Conservation (phyloP, 108 stramenopile genomes). For the Thalassiosira profunda region DNA sequence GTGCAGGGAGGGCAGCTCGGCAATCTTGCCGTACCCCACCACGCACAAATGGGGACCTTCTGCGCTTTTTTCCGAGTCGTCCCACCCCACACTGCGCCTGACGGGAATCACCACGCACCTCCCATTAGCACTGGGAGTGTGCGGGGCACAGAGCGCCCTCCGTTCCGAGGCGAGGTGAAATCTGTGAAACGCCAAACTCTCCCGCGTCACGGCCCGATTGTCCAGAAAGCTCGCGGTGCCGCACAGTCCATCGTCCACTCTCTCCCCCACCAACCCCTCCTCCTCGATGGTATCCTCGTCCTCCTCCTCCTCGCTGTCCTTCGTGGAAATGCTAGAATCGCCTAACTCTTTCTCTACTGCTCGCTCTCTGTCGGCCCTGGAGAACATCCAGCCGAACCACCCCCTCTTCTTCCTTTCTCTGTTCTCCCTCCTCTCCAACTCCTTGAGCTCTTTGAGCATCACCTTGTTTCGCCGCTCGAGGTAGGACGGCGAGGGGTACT, state of each 20-base stretch:
- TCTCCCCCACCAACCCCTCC: too few species aligned
- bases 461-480: constrained; percentile 8
- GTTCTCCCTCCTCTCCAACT: constrained; percentile 3
- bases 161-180: constrained; percentile 47
- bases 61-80: not conserved
- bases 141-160: constrained; percentile 8
- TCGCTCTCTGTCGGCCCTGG: constrained; percentile 1
- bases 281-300: not conserved
- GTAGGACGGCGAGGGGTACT: constrained; percentile 26
- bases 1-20: constrained; percentile 14
- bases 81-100: constrained; percentile 12
- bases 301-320: not conserved
- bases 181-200: constrained; percentile 32
- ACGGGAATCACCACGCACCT: constrained; percentile 25
- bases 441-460: not conserved
- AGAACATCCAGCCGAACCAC: constrained; percentile 27
- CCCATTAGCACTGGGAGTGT: not conserved
- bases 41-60: constrained; percentile 11
- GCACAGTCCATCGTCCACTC: constrained; percentile 11
- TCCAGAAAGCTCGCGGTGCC: not conserved
- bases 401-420: constrained; percentile 1
- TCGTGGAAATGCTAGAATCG: not conserved
- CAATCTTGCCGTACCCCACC: constrained; percentile 32
- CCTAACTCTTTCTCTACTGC: not conserved
- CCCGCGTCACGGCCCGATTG: constrained; percentile 11